Evolutionary conservation across 1,284 basidiomycete genomes (phyloP), one percentile per base, ranked within the genome.

Genomic region (Rhodotorula glutinis): DNA sequence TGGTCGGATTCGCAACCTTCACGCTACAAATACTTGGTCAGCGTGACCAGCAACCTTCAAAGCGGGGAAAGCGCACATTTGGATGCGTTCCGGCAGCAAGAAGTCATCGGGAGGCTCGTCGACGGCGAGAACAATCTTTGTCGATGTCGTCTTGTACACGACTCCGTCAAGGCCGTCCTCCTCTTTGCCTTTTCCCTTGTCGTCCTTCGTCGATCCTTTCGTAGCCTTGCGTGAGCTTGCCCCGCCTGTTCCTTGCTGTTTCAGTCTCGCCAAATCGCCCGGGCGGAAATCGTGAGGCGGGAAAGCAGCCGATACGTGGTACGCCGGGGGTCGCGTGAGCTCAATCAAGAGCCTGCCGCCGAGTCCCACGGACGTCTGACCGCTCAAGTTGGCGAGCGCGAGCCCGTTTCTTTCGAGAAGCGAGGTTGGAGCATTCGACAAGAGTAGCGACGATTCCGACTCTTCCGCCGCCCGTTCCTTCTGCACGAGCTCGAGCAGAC

Each of bases 281-380:
- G 65, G 53, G 1, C 75, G 56, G n/a, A 76, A 71, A 17, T 62
- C 63, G 54, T 72, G 69, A 11, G 68, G 64, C 3, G 68, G 70
- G 14, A 72, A 62, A 7, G n/a, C 17, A 11, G 38, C 17, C 13
- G 25, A 38, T 5, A 43, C 4, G 41, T 64, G 58, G 46, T 60
- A 69, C 10, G 64, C 71, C 38, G 53, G n/a, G 5, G 56, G 51
- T 4, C 68, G 62, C 30, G 67, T 65, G 10, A 76, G 60, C 53
- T 74, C 71, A 47, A 75, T 61, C 7, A 75, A 54, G 16, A 68
- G 72, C 25, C 71, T 60, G 2, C 72, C 75, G 9, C 72, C 74
- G 3, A 75, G 63, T 0, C 74, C 75, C 7, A 75, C 63, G 21
- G 64, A 64, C 1, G 65, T 66, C 33, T 47, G 40, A 1, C 54